Evolutionary conservation across 208 protist genomes (phyloP), one percentile per base, ranked within the genome.

Genomic region (Tritrichomonas foetus): DNA sequence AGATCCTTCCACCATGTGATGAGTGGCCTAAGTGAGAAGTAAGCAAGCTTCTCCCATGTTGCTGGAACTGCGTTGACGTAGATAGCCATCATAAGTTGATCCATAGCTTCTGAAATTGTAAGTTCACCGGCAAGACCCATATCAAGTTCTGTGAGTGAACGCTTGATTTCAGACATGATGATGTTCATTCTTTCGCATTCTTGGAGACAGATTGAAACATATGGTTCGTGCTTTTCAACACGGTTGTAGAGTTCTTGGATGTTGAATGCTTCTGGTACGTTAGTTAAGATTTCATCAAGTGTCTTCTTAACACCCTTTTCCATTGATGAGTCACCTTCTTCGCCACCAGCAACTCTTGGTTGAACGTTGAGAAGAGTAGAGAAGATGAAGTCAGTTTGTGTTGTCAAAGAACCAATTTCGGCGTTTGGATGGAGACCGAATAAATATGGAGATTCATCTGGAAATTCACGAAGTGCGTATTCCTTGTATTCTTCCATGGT

Each of bases 391-490:
- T 99, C 97, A 0, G 98, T 97, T 92, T 96, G 95, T 74, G 80
- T 69, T 44, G 98, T 99, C 82, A 98, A 97, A 95, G 99, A 99
- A 94, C 98, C 98, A 96, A 99, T 99, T 95, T 99, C 98, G 9
- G 98, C 98, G 95, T 99, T 99, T 44, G 98, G 97, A 95, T 99
- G 98, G 66, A 99, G 96, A 16, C 98, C 98, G 96, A 98, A 99
- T 53, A 99, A 95, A 44, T 98, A 93, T 30, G 97, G 97, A 13
- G 94, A 98, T 96, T 99, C 98, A 13, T 95, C 93, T 53, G 98
- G 98, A 93, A 99, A 66, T 92, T 53, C 80, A 30, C 98, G 95
- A 25, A 96, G 97, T 36, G 99, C 96, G 96, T 98, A 98, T 95
- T 97, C 96, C 94, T 97, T 97, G 96, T 99, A 99, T 94, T 98